Percentiles rank a stretch among this genome's conserved stretches.
phyloP scores from a whole-genome alignment of 768 basidiomycete genomes.

The Naganishia onofrii region DNA sequence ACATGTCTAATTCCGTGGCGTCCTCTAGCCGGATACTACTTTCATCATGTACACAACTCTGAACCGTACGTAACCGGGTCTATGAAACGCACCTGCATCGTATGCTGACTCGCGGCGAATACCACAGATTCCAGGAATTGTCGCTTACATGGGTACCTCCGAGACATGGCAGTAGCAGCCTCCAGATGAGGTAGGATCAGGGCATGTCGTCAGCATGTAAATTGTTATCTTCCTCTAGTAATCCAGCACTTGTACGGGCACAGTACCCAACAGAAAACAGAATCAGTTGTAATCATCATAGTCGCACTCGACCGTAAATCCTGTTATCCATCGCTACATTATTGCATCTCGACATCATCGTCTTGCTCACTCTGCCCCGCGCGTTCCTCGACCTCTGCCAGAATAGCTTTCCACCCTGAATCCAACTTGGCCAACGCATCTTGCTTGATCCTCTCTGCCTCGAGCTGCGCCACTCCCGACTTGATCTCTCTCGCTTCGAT shows the following conservation, averaged over 20 bases:
- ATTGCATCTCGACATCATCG: conserved; percentile 28
- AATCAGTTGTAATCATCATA: conserved; percentile 6
- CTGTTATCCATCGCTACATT: neutral
- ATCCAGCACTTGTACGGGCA: conserved; percentile 8
- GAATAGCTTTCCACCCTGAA: conserved; percentile 29
- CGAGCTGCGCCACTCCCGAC: conserved; percentile 11
- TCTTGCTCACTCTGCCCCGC: conserved; percentile 4
- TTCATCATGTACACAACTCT: conserved; percentile 73
- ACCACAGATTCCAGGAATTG: conserved; percentile 84
- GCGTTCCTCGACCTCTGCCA: conserved; percentile 24
- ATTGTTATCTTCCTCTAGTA: neutral
- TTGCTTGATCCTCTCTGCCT: conserved; percentile 30
- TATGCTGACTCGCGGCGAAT: conserved; percentile 14
- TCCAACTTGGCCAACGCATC: conserved; percentile 32
- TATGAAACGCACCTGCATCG: conserved; percentile 21
- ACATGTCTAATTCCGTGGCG: conserved; percentile 52
- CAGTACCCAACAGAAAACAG: conserved; percentile 1
- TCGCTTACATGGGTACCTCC: conserved; percentile 73
- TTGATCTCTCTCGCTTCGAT: conserved; percentile 30
- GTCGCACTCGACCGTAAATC: neutral
- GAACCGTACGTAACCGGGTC: conserved; percentile 71
- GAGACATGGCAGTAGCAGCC: neutral
- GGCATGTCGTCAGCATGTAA: neutral
- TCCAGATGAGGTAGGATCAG: conserved; percentile 1
- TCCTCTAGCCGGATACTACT: conserved; percentile 86